Base-by-base conservation (phyloP, 2,329 filamentous ascomycete genomes). In the Cryphonectria carpinicola region DNA sequence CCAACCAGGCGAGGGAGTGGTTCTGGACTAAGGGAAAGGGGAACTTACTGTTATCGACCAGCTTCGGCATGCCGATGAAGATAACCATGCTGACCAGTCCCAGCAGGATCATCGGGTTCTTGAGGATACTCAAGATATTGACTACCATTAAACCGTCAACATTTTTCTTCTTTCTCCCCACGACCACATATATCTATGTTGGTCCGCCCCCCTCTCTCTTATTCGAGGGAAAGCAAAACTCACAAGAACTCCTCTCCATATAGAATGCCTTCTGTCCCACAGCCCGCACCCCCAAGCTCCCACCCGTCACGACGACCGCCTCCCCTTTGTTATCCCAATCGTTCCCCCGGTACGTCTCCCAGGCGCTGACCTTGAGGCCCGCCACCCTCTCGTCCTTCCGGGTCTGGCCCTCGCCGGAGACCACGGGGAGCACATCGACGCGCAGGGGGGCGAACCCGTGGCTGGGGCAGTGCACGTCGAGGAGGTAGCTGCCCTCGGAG, bases 101-200 rank as follows among this genome's bases (percentile, higher is more conserved):
- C 84, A 99, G 92, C 72, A 99, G 87, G 74, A 98, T 98, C 94
- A 98, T 98, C 4, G 96, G 96, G 79, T 93, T 97, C 85, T 96
- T 96, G 76, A 98, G 85, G 69, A 98, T 90, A 71, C 88, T 89
- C 70, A 98, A 78, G n/a, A 95, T 86, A 25, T 91, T 93, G 82
- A 95, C 92, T 94, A 74, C 62, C 13, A 25, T 58, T 60, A 6
- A 66, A 65, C 19, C 4, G n/a, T 71, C 62, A 70, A 65, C 66
- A 49, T 5, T 3, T n/a, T 13, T 3, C 22, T 49, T 22, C 17
- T n/a, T 17, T 49, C 17, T 19, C 5, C 17, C 43, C 43, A 22
- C 19, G 5, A 2, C 2, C 52, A 37, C 22, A 43, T 17, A 32
- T 19, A 65, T 25, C 0, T 28, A 6, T 19, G 11, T 5, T 35